phyloP scores from a whole-genome alignment of 2,329 filamentous ascomycete genomes.

The Aspergillus intermedius region DNA sequence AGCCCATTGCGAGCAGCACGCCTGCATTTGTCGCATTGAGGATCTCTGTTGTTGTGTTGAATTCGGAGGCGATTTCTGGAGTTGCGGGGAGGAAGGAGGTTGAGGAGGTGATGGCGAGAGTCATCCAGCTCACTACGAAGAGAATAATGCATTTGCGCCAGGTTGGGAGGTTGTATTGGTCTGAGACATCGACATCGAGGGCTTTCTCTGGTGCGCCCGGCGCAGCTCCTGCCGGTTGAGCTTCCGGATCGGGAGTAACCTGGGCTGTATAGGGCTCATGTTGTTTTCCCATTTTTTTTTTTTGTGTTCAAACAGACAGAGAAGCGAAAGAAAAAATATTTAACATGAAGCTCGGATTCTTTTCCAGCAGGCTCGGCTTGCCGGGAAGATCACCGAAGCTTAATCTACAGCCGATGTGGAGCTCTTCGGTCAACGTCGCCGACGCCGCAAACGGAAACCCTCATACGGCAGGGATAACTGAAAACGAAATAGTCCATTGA shows the following conservation, averaged over 20 bases:
- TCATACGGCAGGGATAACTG: no score
- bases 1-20: constrained; percentile 33
- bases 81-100: constrained; percentile 37
- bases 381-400: not conserved
- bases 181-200: not conserved
- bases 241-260: not conserved
- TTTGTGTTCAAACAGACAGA: not conserved
- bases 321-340: not conserved
- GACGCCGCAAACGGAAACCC: not conserved
- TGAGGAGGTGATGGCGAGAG: constrained; percentile 35
- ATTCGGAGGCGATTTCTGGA: constrained; percentile 35
- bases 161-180: constrained; percentile 17
- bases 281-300: not conserved
- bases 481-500: not conserved
- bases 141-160: constrained; percentile 39
- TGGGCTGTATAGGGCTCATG: no score
- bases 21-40: constrained; percentile 34
- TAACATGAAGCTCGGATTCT: not conserved
- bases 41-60: constrained; percentile 28
- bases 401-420: no score
- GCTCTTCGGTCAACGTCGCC: not conserved
- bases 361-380: not conserved
- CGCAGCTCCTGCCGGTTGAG: not conserved
- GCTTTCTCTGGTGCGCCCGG: not conserved
- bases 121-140: constrained; percentile 38